These are phyloP conservation scores for Sporodiniella umbellata DNA, from an alignment of 371 early-diverging fungal species.

Conservation along the genomic window DNA sequence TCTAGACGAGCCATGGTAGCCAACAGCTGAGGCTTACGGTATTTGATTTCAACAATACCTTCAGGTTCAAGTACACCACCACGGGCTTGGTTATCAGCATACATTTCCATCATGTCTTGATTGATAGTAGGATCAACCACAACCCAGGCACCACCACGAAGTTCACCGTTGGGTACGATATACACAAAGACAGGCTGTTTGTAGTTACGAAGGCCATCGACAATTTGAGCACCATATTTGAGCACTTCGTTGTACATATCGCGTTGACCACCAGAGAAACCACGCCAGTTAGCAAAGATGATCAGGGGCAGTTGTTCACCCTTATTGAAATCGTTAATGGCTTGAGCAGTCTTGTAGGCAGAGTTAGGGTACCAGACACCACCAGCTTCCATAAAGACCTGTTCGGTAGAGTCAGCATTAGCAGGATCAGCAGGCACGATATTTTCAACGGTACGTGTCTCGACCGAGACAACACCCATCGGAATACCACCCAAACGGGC, in stretches of 20 bases:
- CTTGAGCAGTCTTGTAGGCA: constrained; percentile 98
- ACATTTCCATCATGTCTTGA: constrained; percentile 97
- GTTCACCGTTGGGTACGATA: constrained; percentile 91
- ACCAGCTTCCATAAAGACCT: constrained; percentile 89
- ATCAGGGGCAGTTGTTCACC: constrained; percentile 97
- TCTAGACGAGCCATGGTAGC: constrained; percentile 93
- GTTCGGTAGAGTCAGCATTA: constrained; percentile 84
- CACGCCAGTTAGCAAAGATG: constrained; percentile 99
- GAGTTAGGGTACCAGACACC: constrained; percentile 99
- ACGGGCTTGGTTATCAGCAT: constrained; percentile 87
- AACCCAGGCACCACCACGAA: constrained; percentile 99
- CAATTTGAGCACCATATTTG: constrained; percentile 97
- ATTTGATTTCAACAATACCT: constrained; percentile 99
- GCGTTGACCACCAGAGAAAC: constrained; percentile 98
- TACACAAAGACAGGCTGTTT: constrained; percentile 98
- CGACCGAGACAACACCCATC: constrained; percentile 97
- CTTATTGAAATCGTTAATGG: constrained; percentile 97
- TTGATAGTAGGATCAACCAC: constrained; percentile 98
- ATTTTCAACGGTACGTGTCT: constrained; percentile 88
- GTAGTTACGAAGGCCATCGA: constrained; percentile 92
- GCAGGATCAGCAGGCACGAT: constrained; percentile 95
- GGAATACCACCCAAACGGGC: constrained; percentile 96
- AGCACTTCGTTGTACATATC: constrained; percentile 98
- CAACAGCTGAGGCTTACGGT: constrained; percentile 88
- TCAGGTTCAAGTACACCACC: constrained; percentile 98